Base-by-base conservation (phyloP, 257 asterid species). In the Asclepias syriaca region DNA sequence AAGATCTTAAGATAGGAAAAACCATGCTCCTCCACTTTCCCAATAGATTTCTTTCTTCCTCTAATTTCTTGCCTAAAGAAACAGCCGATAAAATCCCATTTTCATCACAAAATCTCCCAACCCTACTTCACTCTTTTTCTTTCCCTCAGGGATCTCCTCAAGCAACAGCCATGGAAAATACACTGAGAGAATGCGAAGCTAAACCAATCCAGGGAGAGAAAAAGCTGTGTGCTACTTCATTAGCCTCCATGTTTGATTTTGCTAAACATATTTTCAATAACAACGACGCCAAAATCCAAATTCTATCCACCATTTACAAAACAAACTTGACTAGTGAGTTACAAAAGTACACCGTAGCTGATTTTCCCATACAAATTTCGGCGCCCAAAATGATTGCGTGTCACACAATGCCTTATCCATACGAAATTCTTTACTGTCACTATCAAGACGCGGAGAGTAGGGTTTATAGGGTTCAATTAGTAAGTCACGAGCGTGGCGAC, bases 331-430 rank as follows among this genome's bases (percentile, higher is more conserved):
- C 59, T 3, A 57, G 74, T 27, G 74, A 57, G 21, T 3, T 88
- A 22, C 96, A 86, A 48, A 85, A 81, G 69, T 92, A 88, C 5
- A 83, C 58, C 4, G 54, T 92, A 21, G 56, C 60, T 16, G 79
- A 79, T 49, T 78, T 74, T 21, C 82, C 87, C 0, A 19, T 43
- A 46, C 85, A 82, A 72, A 73, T 84, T 21, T 40, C 68, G 15
- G 86, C 86, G 5, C 77, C 87, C 2, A 85, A 83, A 59, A 68
- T 68, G 67, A 92, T 85, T 72, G 87, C 94, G 4, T 92, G 98
- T 60, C 97, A 90, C 55, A 82, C 91, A 2, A 82, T 90, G 92
- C 90, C 95, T 24, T 92, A 92, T 56, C 85, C 91, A 70, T 90
- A 88, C 37, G 78, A 91, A 27, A 79, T 90, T 45, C 85, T 87